Base-by-base conservation (phyloP, 2,329 filamentous ascomycete species). In the Aureobasidium sp. region DNA sequence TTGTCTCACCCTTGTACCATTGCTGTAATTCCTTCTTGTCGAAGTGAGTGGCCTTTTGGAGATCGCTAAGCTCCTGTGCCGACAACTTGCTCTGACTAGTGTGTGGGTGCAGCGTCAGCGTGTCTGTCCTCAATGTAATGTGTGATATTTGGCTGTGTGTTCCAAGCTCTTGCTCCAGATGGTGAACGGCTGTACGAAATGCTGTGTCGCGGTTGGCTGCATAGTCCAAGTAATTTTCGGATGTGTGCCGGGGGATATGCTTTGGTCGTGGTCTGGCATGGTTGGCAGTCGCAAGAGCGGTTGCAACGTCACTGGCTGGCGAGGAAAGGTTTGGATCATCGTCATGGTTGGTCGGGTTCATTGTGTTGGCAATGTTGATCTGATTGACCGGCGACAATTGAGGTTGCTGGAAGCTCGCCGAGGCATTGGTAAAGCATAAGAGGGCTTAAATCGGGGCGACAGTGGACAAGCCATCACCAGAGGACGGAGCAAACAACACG, bases 1-100 rank as follows among this genome's bases (percentile, higher is more conserved):
- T 4, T 20, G 10, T 26, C 85, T 67, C 77, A 96, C 94, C 94
- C 84, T 97, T 97, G 79, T 99, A 97, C 94, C 94, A 99, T 86
- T 97, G 93, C 76, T 99, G 94, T 74, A 99, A 78, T 78, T 99
- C 94, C 82, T 97, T 97, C 87, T 97, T 97, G 78, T 99, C 94
- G 74, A 99, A 99, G 78, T 97, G 91, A 67, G 94, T 99, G 64
- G 91, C 91, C 81, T 91, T 94, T 76, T 97, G 92, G 69, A 99
- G 86, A 78, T 99, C 94, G 68, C 84, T 85, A 73, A 99, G 89
- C 83, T 99, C 91, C 77, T 96, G 89, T 75, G 94, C 90, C 63
- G 92, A 96, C 75, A 99, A 88, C 82, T 97, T 99, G 70, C 93
- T 97, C 82, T 97, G 94, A 79, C 94, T 99, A 73, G 69, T 67